Conservation (phyloP, 2,329 filamentous ascomycete species). For the Leptoxyphium fumago region DNA sequence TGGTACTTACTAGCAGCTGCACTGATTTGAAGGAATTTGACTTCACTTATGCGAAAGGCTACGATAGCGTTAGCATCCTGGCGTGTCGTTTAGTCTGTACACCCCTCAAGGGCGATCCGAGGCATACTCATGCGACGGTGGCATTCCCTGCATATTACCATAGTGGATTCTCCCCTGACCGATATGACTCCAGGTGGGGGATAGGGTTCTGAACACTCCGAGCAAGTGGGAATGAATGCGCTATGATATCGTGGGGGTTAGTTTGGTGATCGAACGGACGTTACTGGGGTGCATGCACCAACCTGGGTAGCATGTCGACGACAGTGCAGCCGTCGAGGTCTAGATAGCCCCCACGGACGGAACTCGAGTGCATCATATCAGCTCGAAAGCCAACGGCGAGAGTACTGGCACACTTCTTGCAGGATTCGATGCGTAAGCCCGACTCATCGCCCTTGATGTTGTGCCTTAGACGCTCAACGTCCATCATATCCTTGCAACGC, state of each 20-base stretch:
- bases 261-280: not conserved
- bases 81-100: not conserved
- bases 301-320: conserved; percentile 60
- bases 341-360: conserved; percentile 62
- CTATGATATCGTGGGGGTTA: conserved; percentile 25
- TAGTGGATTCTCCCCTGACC: conserved; percentile 57
- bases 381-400: conserved; percentile 38
- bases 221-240: conserved; percentile 65
- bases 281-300: conserved; percentile 3
- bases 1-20: conserved; percentile 24
- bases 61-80: not conserved
- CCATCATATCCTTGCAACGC: conserved; percentile 59
- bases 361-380: conserved; percentile 59
- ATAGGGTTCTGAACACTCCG: conserved; percentile 55
- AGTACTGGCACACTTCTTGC: conserved; percentile 39
- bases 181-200: conserved; percentile 50
- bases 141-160: conserved; percentile 65
- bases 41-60: conserved; percentile 60
- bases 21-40: conserved; percentile 62
- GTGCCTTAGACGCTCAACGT: conserved; percentile 51
- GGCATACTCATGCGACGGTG: conserved; percentile 56
- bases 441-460: conserved; percentile 28
- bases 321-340: conserved; percentile 62
- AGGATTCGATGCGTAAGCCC: conserved; percentile 31
- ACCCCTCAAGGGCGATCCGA: too few relatives aligned